Base-by-base conservation (phyloP, 2,329 filamentous ascomycete genomes). In the Sporothrix humicola region DNA sequence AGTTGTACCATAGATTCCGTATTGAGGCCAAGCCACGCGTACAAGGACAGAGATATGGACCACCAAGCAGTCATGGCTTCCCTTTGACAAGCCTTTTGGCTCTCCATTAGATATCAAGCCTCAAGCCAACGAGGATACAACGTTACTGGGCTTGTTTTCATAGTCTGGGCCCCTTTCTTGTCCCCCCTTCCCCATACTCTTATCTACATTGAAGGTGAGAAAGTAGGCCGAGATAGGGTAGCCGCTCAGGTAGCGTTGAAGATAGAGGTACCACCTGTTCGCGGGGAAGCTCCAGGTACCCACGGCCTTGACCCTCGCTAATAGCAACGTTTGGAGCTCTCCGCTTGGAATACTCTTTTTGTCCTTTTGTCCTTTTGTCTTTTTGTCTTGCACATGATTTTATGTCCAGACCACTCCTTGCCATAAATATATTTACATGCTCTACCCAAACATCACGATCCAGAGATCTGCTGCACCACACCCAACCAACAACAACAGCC, bases 131-230 rank as follows among this genome's bases (percentile, higher is more conserved):
- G n/a, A 10, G 44, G 23, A 68, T 68, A 68, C 63, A 50, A 68
- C 63, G 63, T 68, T 68, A 68, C 63, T 68, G 44, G 63, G 3
- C 13, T 68, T 65, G n/a, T 13, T 46, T 65, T 3, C 31, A 7
- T 37, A 37, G 31, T 37, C 31, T 37, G 31, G 31, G 31, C 31
- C 31, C 2, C 7, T 37, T 46, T 46, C 13, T 23, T 26, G 7
- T 20, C 52, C 8, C 10, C n/a, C 4, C 37, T 15, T 2, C n/a
- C n/a, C n/a, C 37, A 3, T 65, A 23, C n/a, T 65, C n/a, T 65
- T 20, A 44, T 63, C 58, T 61, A 17, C 15, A 17, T 2, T 5
- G 6, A 52, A 4, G 56, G 9, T 31, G 10, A 58, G 50, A 20
- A 15, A 17, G 13, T 15, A 50, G 48, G 17, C 48, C 31, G 23